Conservation (phyloP, 805 yeast genomes). For the Tetrapisispora taiwanensis region DNA sequence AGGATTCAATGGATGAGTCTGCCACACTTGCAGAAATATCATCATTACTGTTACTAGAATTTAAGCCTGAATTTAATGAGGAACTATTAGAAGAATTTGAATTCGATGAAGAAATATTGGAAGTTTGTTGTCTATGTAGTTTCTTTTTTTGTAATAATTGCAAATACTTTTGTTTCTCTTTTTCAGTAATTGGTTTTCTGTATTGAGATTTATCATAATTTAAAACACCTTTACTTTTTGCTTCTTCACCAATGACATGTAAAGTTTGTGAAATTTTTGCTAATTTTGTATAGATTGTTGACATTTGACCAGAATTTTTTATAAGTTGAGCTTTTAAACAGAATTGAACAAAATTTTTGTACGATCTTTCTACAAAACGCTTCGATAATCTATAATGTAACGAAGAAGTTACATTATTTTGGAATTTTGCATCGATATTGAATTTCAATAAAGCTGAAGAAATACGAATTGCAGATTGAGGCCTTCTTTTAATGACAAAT, state of each 20-base stretch:
- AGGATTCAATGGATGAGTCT: neutral
- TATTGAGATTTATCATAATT: conserved; percentile 19
- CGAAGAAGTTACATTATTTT: conserved; percentile 31
- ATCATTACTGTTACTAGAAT: neutral
- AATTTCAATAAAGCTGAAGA: conserved; percentile 50
- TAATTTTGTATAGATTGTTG: conserved; percentile 20
- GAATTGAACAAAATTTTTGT: conserved; percentile 37
- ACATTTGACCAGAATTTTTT: conserved; percentile 15
- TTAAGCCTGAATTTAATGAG: neutral
- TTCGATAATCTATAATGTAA: conserved; percentile 42
- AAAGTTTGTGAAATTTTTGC: conserved; percentile 28
- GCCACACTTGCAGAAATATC: neutral
- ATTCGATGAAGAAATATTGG: neutral
- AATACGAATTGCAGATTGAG: conserved; percentile 47
- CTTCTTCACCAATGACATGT: conserved; percentile 28
- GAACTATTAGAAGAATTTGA: conserved; percentile 1
- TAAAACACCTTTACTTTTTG: conserved; percentile 27
- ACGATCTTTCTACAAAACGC: conserved; percentile 53
- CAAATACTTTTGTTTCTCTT: conserved; percentile 15
- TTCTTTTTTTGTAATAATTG: conserved; percentile 4
- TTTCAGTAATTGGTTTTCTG: conserved; percentile 17
- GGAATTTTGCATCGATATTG: conserved; percentile 48
- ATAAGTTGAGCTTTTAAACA: conserved; percentile 31
- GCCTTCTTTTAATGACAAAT: conserved; percentile 55
- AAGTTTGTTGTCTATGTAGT: neutral